Evolutionary conservation across 352 stramenopile species (phyloP), one percentile per base, ranked within the genome.

Genomic region (Pythium myriotylum): DNA sequence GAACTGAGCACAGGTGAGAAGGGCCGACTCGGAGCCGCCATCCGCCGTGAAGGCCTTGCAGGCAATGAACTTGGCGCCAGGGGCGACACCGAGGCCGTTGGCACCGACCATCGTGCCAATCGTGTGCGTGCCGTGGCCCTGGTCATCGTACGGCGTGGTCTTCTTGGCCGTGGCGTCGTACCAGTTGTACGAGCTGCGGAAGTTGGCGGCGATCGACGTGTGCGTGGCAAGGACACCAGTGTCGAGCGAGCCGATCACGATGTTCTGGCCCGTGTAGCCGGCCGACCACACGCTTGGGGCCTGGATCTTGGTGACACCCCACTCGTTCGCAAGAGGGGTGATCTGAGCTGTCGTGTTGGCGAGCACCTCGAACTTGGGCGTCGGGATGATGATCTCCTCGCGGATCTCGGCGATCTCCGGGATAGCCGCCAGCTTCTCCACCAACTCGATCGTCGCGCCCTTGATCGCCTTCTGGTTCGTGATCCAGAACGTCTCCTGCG

Each of bases 181-280:
- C 67, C 62, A 80, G 24, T 60, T 54, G 59, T 59, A 75, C 4
- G 47, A n/a, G 14, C 10, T 19, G 35, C 73, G 73, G 33, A 58
- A 79, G 49, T 67, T 76, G 35, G 22, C 42, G 22, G 51, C 59
- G 23, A 81, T 46, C 27, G 52, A 42, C 37, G 60, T 37, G 57
- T 81, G 73, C 7, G 59, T 77, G 26, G 27, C 26, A 4, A 43
- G 54, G 16, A 72, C 70, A 20, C 73, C 73, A 6, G 51, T 70
- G 53, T 81, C 73, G 40, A 81, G 72, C 27, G 40, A 62, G 20
- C 45, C 62, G 4, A 81, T 61, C 29, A 82, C 53, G 10, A 76
- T 32, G 27, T 48, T 54, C 33, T 67, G 29, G 26, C 59, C 74
- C 3, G 14, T 67, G 68, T 72, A 69, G 29, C 58, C 68, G 4